These are phyloP conservation scores for Adenanthera pavonina DNA, from an alignment of 306 rosid species.

Conservation along the genomic window DNA sequence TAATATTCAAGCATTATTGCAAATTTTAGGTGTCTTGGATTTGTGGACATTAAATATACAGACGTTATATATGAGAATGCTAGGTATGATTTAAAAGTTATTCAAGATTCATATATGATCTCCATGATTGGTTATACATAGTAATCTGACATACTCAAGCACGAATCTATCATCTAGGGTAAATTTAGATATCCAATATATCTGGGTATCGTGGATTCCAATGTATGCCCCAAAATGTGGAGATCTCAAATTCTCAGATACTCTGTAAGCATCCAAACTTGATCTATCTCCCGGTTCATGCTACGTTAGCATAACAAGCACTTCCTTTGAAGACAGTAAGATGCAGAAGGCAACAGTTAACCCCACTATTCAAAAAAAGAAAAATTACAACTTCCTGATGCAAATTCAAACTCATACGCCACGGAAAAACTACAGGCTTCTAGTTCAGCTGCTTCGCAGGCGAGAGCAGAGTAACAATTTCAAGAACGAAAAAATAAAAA, in stretches of 20 bases:
- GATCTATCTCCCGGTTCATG: not conserved
- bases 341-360: not conserved
- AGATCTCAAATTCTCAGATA: not conserved
- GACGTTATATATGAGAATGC: not conserved
- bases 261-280: not conserved
- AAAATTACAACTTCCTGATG: not conserved
- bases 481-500: not conserved
- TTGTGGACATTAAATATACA: not conserved
- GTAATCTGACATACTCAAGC: not conserved
- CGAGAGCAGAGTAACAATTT: not conserved
- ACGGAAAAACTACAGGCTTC: not conserved
- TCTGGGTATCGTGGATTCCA: constrained; percentile 3
- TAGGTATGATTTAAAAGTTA: not conserved
- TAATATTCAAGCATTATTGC: not conserved
- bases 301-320: not conserved
- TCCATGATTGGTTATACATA: not conserved
- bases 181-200: constrained; percentile 6
- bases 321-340: not conserved
- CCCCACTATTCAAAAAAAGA: not conserved
- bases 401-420: not conserved
- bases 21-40: not conserved
- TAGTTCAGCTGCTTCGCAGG: not conserved
- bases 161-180: not conserved
- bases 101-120: not conserved
- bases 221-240: constrained; percentile 3